Conservation (phyloP, 257 asterid genomes). For the Fraxinus anomala region DNA sequence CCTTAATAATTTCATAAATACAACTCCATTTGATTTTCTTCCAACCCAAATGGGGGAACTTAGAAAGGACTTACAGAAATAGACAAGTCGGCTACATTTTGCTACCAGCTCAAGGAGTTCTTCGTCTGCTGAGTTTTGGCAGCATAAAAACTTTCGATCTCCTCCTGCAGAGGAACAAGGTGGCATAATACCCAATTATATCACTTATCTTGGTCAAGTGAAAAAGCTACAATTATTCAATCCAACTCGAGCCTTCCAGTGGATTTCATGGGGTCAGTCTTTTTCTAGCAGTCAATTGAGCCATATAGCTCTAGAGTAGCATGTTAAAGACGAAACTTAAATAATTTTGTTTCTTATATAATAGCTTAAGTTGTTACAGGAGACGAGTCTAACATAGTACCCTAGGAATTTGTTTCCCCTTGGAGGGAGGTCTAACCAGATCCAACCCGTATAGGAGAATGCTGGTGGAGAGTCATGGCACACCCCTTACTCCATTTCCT, state of each 20-base stretch:
- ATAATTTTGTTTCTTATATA: not conserved
- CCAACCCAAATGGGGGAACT: not conserved
- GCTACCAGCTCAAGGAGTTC: conserved; percentile 66
- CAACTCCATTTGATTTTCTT: not conserved
- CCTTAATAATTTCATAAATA: not conserved
- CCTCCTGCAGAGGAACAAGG: conserved; percentile 63
- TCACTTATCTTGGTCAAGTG: too few species aligned
- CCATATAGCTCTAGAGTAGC: not conserved
- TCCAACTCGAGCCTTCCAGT: not conserved
- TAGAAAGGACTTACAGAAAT: not conserved
- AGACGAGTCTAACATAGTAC: not conserved
- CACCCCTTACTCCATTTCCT: not conserved
- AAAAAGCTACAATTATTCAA: not conserved
- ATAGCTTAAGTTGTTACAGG: not conserved
- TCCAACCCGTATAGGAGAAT: not conserved
- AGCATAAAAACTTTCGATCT: conserved; percentile 62
- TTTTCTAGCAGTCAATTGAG: not conserved
- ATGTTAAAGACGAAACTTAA: not conserved
- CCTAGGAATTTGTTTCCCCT: not conserved
- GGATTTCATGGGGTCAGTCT: not conserved
- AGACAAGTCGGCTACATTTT: not conserved
- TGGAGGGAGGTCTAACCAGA: not conserved
- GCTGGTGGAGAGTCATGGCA: not conserved
- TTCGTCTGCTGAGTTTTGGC: conserved; percentile 69
- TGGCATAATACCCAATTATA: not conserved